A percentile compares a stretch with the other conserved stretches of the same genome.
phyloP scores from a whole-genome alignment of 1,139 yeast species.

The Torulaspora pretoriensis region DNA sequence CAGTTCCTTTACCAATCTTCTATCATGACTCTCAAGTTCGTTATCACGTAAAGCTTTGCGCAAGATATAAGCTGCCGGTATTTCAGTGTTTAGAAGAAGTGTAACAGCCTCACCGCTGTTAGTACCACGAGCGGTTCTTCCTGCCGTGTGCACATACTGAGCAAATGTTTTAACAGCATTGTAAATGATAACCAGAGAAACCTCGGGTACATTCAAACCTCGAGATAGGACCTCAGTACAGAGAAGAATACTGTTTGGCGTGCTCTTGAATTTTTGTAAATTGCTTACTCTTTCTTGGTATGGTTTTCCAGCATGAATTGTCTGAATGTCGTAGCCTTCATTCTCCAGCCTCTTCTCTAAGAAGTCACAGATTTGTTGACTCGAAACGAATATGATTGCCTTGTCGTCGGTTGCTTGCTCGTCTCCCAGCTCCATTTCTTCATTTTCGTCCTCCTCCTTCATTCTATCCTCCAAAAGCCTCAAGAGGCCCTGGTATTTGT shows the following conservation, averaged over 20 bases:
- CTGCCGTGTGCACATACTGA: constrained; percentile 94
- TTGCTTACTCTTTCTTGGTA: constrained; percentile 79
- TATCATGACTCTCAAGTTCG: constrained; percentile 40
- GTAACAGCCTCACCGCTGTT: constrained; percentile 73
- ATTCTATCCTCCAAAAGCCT: constrained; percentile 46
- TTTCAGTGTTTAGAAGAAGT: constrained; percentile 58
- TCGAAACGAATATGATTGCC: constrained; percentile 77
- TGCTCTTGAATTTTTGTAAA: constrained; percentile 64
- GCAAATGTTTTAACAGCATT: constrained; percentile 93
- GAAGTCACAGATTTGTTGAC: constrained; percentile 76
- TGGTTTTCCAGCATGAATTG: constrained; percentile 92
- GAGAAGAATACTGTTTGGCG: constrained; percentile 54
- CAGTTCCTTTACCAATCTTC: constrained; percentile 42
- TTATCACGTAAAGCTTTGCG: constrained; percentile 56
- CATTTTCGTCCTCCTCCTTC: constrained; percentile 32
- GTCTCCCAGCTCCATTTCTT: constrained; percentile 31
- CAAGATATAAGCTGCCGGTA: constrained; percentile 67
- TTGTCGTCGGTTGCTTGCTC: constrained; percentile 43
- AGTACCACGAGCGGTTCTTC: constrained; percentile 95
- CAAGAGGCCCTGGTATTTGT: constrained; percentile 54
- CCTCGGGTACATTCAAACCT: constrained; percentile 84
- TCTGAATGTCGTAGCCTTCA: constrained; percentile 54
- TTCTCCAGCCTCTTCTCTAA: constrained; percentile 55
- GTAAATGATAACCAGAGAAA: constrained; percentile 75
- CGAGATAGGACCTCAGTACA: constrained; percentile 96